Percentiles rank a stretch among this genome's conserved stretches.
These are phyloP conservation scores for Aureobasidium mangrovei DNA, from an alignment of 2,329 filamentous ascomycete species.

Conservation along the genomic window DNA sequence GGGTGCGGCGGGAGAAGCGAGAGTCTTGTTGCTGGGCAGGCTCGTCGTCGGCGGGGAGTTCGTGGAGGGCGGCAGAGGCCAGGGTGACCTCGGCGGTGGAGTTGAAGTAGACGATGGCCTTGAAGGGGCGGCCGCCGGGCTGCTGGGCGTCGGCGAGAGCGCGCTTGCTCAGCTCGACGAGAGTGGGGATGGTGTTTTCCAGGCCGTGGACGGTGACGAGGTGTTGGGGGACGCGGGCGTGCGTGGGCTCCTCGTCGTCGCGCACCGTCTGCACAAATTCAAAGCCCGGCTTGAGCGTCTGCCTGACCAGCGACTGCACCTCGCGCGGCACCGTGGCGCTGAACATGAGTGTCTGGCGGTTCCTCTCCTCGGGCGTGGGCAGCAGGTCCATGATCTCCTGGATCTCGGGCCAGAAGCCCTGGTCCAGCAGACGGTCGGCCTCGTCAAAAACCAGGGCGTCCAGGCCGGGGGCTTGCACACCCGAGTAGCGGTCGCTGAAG, in stretches of 20 bases:
- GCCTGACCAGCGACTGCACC: slow-evolving; percentile 69
- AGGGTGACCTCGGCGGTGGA: slow-evolving; percentile 66
- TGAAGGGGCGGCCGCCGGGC: slow-evolving; percentile 57
- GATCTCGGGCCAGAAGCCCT: slow-evolving; percentile 43
- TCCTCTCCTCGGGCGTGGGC: slow-evolving; percentile 52
- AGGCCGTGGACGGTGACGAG: slow-evolving; percentile 58
- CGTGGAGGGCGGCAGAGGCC: slow-evolving; percentile 50
- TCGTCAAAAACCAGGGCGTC: slow-evolving; percentile 56
- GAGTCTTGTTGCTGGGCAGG: slow-evolving; percentile 5
- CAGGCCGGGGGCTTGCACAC: slow-evolving; percentile 55
- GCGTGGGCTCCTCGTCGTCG: slow-evolving; percentile 74
- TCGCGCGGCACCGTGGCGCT: slow-evolving; percentile 84
- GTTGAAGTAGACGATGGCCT: slow-evolving; percentile 90
- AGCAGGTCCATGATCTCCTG: slow-evolving; percentile 43
- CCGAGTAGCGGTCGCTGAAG: slow-evolving; percentile 54
- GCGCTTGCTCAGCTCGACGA: slow-evolving; percentile 66
- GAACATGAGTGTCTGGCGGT: slow-evolving; percentile 87
- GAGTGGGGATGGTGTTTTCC: slow-evolving; percentile 65
- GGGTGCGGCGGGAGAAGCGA: slow-evolving; percentile 20
- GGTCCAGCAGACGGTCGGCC: slow-evolving; percentile 58
- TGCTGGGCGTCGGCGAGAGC: slow-evolving; percentile 40
- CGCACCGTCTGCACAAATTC: slow-evolving; percentile 85
- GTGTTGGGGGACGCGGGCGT: slow-evolving; percentile 74
- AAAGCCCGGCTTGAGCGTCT: slow-evolving; percentile 73
- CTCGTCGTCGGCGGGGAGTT: slow-evolving; percentile 27